Evolutionary conservation across 371 early-diverging fungal genomes (phyloP).

Genomic region (Fennellomyces sp.): DNA sequence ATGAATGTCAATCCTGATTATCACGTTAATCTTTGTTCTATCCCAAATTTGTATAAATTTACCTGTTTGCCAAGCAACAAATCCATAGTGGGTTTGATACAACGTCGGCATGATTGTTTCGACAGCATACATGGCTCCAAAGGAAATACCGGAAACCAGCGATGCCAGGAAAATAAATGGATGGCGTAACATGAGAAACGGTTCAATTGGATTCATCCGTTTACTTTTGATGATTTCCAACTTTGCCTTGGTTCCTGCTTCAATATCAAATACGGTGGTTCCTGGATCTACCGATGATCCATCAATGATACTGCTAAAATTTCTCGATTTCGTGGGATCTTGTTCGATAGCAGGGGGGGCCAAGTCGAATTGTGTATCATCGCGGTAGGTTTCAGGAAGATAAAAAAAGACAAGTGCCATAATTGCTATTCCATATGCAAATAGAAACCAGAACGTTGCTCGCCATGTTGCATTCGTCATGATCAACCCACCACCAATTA

Average conservation of each 20-base stretch:
- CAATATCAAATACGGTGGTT: neutral
- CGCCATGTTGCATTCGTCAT: conserved; percentile 49
- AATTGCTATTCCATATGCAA: conserved; percentile 47
- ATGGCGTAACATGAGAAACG: conserved; percentile 42
- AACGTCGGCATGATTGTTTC: conserved; percentile 41
- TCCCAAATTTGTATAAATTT: neutral
- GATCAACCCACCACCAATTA: conserved; percentile 34
- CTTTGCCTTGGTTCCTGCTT: neutral
- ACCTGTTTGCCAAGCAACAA: conserved; percentile 42
- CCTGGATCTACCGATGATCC: neutral
- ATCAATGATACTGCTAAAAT: too few relatives aligned
- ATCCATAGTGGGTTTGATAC: conserved; percentile 32
- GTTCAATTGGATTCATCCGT: conserved; percentile 27
- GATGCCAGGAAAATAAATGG: conserved; percentile 51
- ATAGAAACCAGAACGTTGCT: conserved; percentile 62
- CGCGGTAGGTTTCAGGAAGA: conserved; percentile 68
- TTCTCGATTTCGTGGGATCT: too few relatives aligned
- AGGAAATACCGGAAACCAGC: conserved; percentile 51
- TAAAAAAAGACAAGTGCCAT: conserved; percentile 48
- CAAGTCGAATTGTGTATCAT: conserved; percentile 17
- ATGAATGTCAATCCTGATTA: conserved; percentile 33
- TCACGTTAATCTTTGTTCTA: neutral
- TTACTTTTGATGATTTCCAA: conserved; percentile 6
- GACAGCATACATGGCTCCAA: conserved; percentile 52
- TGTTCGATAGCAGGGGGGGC: too few relatives aligned